These are phyloP conservation scores for Penicillium samsonianum DNA, from an alignment of 495 filamentous ascomycete species.

Conservation along the genomic window DNA sequence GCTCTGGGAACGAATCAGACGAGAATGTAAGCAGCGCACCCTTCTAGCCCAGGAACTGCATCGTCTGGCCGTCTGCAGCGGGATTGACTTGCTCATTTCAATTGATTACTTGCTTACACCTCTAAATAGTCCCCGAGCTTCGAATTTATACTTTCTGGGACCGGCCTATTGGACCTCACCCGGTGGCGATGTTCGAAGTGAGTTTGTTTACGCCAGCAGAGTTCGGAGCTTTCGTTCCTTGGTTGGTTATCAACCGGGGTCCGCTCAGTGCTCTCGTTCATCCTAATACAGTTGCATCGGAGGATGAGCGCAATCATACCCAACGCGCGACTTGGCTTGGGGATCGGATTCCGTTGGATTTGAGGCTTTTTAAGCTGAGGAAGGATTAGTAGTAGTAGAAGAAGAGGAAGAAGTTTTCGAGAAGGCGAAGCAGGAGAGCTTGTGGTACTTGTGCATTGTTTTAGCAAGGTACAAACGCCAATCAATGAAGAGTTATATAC, in stretches of 20 bases:
- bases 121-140: slow-evolving; percentile 73
- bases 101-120: slow-evolving; percentile 2
- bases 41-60: background rate
- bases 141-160: slow-evolving; percentile 80
- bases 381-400: slow-evolving; percentile 31
- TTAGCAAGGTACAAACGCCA: too few species aligned
- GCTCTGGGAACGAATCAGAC: slow-evolving; percentile 75
- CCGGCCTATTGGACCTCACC: slow-evolving; percentile 77
- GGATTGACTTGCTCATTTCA: background rate
- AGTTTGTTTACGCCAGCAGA: slow-evolving; percentile 83
- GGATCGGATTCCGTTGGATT: slow-evolving; percentile 67
- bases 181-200: slow-evolving; percentile 87
- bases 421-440: slow-evolving; percentile 7
- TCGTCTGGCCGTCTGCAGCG: background rate
- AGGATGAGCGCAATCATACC: slow-evolving; percentile 68
- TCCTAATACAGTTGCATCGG: slow-evolving; percentile 65
- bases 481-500: too few species aligned
- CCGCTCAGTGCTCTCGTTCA: slow-evolving; percentile 79
- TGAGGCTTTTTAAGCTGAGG: slow-evolving; percentile 56
- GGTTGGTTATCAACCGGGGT: slow-evolving; percentile 81
- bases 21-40: slow-evolving; percentile 64
- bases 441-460: too few species aligned
- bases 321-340: slow-evolving; percentile 87
- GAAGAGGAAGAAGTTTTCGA: slow-evolving; percentile 20
- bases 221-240: slow-evolving; percentile 84